Base-by-base conservation (phyloP, 768 basidiomycete species). In the Glaciozyma martinii region DNA sequence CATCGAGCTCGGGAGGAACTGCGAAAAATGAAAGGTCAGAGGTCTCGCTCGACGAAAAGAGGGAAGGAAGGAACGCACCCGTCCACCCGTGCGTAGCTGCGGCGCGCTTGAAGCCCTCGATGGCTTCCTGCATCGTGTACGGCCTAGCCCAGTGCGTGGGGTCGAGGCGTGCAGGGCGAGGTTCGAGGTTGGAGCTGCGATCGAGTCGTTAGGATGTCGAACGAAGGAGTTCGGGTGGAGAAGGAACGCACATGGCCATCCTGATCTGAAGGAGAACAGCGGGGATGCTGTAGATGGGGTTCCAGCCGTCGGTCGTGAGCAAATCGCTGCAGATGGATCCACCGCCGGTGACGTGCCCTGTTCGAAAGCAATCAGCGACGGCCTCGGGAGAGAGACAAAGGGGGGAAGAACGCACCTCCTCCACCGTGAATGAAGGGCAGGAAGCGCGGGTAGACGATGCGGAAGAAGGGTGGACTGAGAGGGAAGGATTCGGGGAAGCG, bases 361-460 rank as follows among this genome's bases (percentile, higher is more conserved):
- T n/a, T 12, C 21, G 29, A 13, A 37, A 42, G 25, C 1, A 32
- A 23, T 60, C 30, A 64, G 29, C 57, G 60, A 56, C 60, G 44
- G 44, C 56, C 81, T 83, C 85, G 69, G 80, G 81, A 25, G 85
- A 86, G 37, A 33, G 15, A n/a, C n/a, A 9, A 40, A 1, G 7
- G 55, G 5, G 55, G 5, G n/a, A 3, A 37, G 49, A 87, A 78
- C 75, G 86, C 83, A 0, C 85, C 86, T 12, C 86, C 86, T 5
- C 86, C 86, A 23, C 86, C 86, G 53, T 83, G 80, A 44, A 82
- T 80, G 72, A 88, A 88, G 0, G 85, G 84, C 43, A 86, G 73
- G 76, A 88, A 86, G 30, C 87, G 81, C 0, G 87, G 87, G 30
- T 83, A 84, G 29, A 89, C 80, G 40, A 88, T 83, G 62, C 87